Evolutionary conservation across 176 grass and related monocot genomes (phyloP), one percentile per base, ranked within the genome.

Genomic region (Cenchrus fungigraminus): DNA sequence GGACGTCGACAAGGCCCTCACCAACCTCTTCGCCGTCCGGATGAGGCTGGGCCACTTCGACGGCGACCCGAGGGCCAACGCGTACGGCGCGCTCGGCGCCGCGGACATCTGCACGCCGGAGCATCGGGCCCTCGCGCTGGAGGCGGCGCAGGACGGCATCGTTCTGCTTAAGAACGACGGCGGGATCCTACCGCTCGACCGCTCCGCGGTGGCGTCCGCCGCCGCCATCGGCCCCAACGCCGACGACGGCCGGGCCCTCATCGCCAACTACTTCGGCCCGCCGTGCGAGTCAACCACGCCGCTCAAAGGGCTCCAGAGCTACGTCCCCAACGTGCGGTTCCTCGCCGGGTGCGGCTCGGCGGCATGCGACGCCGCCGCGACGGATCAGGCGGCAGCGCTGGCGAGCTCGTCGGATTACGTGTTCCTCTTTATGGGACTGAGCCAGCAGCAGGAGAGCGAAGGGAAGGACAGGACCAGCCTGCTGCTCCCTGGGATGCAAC

Each of bases 41-140:
- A 94, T 97, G 86, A 76, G 95, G 0, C 92, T 97, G 3, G 92
- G 95, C 11, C 90, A 92, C 84, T 97, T 97, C 87, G 74, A 97
- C 34, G 92, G 95, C 57, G 89, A 91, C 75, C 92, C 95, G 0
- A 20, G 60, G n/a, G 3, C 20, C n/a, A 82, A 74, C 22, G 4
- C 32, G 13, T 97, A 94, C 65, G 89, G 92, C 47, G 22, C 17
- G 4, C 87, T 97, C 8, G 78, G 71, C 12, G 80, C 85, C 8
- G 22, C 60, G 3, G 19, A 97, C 44, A 84, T 97, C 12, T 94
- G 95, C 71, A 60, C 88, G 2, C 11, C 84, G 0, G 90, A 85
- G 8, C 92, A 97, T 75, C 80, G 84, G 62, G 25, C 2, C 12
- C 74, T 97, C 0, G 95, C 95, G 17, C 79, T 92, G 6, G 89